phyloP scores from a whole-genome alignment of 2,329 filamentous ascomycete species.

The Fusarium haematococcum region DNA sequence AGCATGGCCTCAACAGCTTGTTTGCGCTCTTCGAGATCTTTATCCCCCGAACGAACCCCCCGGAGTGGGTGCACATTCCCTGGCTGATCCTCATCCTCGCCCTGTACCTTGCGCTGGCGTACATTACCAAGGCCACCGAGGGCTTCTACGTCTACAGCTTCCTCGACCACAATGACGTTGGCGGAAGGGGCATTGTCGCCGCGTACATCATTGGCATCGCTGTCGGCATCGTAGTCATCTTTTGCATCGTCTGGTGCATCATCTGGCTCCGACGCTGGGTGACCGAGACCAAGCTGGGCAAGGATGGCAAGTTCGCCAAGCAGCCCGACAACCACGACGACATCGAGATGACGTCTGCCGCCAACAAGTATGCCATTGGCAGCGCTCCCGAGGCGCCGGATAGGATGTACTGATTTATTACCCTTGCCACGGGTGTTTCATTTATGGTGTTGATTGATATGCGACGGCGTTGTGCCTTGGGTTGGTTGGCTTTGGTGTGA shows the following conservation, averaged over 20 bases:
- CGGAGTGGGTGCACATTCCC: slow-evolving; percentile 72
- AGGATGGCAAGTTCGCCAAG: slow-evolving; percentile 56
- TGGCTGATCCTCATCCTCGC: slow-evolving; percentile 77
- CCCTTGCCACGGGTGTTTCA: neutral
- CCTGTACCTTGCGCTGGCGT: slow-evolving; percentile 79
- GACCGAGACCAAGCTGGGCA: slow-evolving; percentile 60
- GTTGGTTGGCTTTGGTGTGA: neutral
- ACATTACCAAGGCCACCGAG: slow-evolving; percentile 76
- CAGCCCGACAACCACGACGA: slow-evolving; percentile 38
- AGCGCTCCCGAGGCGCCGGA: slow-evolving; percentile 31
- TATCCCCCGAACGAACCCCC: slow-evolving; percentile 72
- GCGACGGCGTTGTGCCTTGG: slow-evolving; percentile 12
- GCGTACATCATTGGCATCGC: slow-evolving; percentile 73
- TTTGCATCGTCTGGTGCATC: slow-evolving; percentile 61
- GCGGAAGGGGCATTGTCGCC: slow-evolving; percentile 62
- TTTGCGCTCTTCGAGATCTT: slow-evolving; percentile 83
- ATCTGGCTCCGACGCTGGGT: slow-evolving; percentile 64
- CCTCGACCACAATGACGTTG: slow-evolving; percentile 72
- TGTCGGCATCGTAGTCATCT: slow-evolving; percentile 64
- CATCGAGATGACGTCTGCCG: slow-evolving; percentile 43
- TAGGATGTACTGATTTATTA: slow-evolving; percentile 26
- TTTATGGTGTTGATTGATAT: neutral
- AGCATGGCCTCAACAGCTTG: slow-evolving; percentile 79
- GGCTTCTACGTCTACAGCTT: slow-evolving; percentile 84
- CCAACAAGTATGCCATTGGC: slow-evolving; percentile 36